Evolutionary conservation across 176 grass and related monocot species (phyloP).

Genomic region (Raddia distichophylla): DNA sequence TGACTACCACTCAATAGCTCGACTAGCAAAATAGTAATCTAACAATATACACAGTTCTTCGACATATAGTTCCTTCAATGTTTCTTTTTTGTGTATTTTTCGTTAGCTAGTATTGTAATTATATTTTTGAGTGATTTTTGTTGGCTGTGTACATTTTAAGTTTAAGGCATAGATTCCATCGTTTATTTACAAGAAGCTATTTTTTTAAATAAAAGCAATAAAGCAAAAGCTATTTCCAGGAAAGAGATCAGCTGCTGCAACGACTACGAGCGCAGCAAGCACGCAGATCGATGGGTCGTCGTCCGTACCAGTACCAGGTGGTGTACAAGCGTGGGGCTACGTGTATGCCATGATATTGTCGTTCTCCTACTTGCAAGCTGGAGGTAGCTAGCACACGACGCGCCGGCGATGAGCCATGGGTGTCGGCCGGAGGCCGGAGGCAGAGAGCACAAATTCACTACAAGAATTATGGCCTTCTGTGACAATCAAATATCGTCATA

Average conservation of each 20-base stretch:
- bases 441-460: not conserved
- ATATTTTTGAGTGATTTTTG: too few relatives aligned
- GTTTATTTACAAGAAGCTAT: too few relatives aligned
- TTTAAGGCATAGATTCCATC: too few relatives aligned
- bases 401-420: not conserved
- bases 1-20: not conserved
- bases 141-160: too few relatives aligned
- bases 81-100: too few relatives aligned
- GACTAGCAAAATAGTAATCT: not conserved
- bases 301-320: not conserved
- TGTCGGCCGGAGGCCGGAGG: not conserved
- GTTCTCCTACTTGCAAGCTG: conserved; percentile 33
- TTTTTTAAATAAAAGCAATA: too few relatives aligned
- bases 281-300: not conserved
- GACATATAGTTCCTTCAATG: too few relatives aligned
- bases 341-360: not conserved
- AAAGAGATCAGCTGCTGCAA: not conserved
- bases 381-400: not conserved
- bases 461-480: too few relatives aligned
- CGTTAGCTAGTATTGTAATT: too few relatives aligned
- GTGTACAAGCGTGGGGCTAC: not conserved
- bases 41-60: not conserved
- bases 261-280: not conserved
- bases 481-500: too few relatives aligned
- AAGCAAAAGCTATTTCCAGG: too few relatives aligned